Evolutionary conservation across 2,329 filamentous ascomycete species (phyloP).

Genomic region (Fusarium sp.): DNA sequence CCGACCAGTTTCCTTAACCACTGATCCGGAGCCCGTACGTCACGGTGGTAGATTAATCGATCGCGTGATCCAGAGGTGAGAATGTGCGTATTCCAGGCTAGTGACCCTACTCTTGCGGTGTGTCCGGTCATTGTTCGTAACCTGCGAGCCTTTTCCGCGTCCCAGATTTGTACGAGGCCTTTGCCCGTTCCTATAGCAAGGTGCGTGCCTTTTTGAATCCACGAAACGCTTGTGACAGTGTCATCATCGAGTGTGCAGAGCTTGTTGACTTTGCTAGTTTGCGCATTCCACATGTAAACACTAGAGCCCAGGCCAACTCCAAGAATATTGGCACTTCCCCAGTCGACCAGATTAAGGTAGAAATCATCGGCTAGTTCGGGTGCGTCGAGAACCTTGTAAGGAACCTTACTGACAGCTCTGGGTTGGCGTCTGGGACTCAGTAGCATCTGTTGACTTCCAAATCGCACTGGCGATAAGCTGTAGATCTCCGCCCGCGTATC

Average conservation of each 20-base stretch:
- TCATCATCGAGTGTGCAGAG: conserved; percentile 94
- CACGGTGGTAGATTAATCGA: conserved; percentile 92
- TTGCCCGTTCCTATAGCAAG: conserved; percentile 95
- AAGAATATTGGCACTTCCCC: conserved; percentile 94
- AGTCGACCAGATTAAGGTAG: conserved; percentile 96
- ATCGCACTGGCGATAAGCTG: conserved; percentile 92
- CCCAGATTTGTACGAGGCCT: conserved; percentile 97
- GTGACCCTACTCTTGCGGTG: conserved; percentile 88
- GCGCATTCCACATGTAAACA: conserved; percentile 98
- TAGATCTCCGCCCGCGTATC: conserved; percentile 94
- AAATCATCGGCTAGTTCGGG: conserved; percentile 97
- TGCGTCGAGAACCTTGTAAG: conserved; percentile 97
- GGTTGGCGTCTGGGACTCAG: conserved; percentile 90
- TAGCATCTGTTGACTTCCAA: conserved; percentile 92
- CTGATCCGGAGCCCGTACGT: conserved; percentile 92
- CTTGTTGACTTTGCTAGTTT: conserved; percentile 90
- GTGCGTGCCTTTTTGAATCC: conserved; percentile 98
- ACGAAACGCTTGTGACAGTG: conserved; percentile 94
- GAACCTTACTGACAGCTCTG: conserved; percentile 92
- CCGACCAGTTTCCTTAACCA: conserved; percentile 88
- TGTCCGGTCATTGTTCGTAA: conserved; percentile 97
- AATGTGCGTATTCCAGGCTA: conserved; percentile 99
- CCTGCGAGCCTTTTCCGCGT: conserved; percentile 86
- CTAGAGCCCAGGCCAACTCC: conserved; percentile 92
- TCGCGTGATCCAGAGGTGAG: conserved; percentile 95